Evolutionary conservation across 1,284 basidiomycete species (phyloP).

Genomic region (Moesziomyces antarcticus): DNA sequence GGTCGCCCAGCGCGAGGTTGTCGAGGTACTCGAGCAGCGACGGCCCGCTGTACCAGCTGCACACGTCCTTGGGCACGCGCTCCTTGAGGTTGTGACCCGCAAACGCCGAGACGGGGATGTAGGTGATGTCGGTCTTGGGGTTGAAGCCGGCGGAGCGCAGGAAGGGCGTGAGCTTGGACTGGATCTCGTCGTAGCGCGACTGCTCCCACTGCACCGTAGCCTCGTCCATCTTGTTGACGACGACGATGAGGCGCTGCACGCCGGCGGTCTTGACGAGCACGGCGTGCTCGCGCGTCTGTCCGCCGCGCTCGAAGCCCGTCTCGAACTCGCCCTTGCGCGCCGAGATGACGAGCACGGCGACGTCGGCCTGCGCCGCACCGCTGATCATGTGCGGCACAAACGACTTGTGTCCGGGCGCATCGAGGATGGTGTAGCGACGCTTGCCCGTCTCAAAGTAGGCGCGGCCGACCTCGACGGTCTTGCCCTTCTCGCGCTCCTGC

Average conservation of each 20-base stretch:
- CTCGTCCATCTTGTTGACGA: slow-evolving; percentile 68
- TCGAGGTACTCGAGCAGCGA: slow-evolving; percentile 62
- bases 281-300: slow-evolving; percentile 67
- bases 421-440: slow-evolving; percentile 66
- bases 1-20: slow-evolving; percentile 60
- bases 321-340: slow-evolving; percentile 67
- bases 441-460: slow-evolving; percentile 68
- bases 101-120: slow-evolving; percentile 66
- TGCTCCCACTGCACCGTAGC: slow-evolving; percentile 64
- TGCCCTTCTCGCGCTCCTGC: slow-evolving; percentile 67
- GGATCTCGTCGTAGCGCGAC: slow-evolving; percentile 65
- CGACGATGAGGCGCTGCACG: slow-evolving; percentile 66
- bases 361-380: slow-evolving; percentile 66
- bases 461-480: slow-evolving; percentile 67
- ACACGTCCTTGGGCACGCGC: slow-evolving; percentile 52
- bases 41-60: slow-evolving; percentile 64
- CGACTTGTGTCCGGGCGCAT: slow-evolving; percentile 67
- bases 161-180: slow-evolving; percentile 64
- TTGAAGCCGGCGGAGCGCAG: slow-evolving; percentile 63
- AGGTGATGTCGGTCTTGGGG: slow-evolving; percentile 66
- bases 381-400: slow-evolving; percentile 68
- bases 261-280: slow-evolving; percentile 67
- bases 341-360: slow-evolving; percentile 66
- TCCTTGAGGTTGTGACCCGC: slow-evolving; percentile 67
- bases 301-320: slow-evolving; percentile 66